These are phyloP conservation scores for Isabelozyma gotoi DNA, from an alignment of 805 yeast genomes.

Conservation along the genomic window DNA sequence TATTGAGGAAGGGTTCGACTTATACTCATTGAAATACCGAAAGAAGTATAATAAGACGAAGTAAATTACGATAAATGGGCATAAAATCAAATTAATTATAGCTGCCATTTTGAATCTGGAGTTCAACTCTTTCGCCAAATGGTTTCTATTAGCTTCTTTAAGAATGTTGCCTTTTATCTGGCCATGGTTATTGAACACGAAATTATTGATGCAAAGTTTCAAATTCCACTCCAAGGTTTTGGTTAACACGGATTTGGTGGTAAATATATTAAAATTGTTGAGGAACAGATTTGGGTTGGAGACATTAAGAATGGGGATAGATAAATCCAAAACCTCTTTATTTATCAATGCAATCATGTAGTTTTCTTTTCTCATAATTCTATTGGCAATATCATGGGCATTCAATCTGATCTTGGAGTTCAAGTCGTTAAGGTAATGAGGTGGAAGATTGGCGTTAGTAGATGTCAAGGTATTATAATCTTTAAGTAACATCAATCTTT, in stretches of 20 bases:
- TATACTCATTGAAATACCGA: constrained; percentile 89
- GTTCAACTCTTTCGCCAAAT: constrained; percentile 64
- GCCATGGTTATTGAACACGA: constrained; percentile 79
- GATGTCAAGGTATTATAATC: constrained; percentile 77
- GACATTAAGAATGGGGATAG: constrained; percentile 30
- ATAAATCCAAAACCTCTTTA: constrained; percentile 67
- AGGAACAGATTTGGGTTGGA: constrained; percentile 11
- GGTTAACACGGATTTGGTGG: constrained; percentile 53
- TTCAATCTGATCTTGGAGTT: constrained; percentile 74
- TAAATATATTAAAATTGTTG: constrained; percentile 9
- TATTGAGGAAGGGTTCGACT: constrained; percentile 80
- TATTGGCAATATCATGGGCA: constrained; percentile 92
- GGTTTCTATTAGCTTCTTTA: constrained; percentile 66
- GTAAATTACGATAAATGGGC: constrained; percentile 85
- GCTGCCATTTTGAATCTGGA: constrained; percentile 89
- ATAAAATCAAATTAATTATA: constrained; percentile 70
- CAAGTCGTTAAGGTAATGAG: constrained; percentile 46
- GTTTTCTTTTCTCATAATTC: constrained; percentile 94
- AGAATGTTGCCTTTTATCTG: constrained; percentile 72
- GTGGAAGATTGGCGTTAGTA: constrained; percentile 18
- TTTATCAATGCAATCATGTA: constrained; percentile 88
- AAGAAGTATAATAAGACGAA: constrained; percentile 82
- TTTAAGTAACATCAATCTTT: constrained; percentile 67
- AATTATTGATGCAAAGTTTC: constrained; percentile 83
- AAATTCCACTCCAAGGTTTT: constrained; percentile 94